Conservation (phyloP, 306 rosid genomes). For the Castanea mollissima region DNA sequence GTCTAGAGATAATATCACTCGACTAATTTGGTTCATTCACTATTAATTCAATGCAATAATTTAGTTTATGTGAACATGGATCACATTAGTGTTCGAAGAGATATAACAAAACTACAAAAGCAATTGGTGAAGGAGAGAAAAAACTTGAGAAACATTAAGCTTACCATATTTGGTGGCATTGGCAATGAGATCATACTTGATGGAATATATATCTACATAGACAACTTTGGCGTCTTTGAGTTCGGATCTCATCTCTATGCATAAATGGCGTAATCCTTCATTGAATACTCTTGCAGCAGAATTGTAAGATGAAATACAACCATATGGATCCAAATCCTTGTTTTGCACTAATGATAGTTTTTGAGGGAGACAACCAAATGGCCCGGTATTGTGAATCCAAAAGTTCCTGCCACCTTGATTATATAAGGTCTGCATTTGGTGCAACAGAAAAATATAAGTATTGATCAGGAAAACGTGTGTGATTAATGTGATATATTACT, state of each 20-base stretch:
- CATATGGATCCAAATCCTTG: slow-evolving; percentile 54
- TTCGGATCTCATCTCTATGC: slow-evolving; percentile 46
- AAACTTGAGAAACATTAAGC: slow-evolving; percentile 13
- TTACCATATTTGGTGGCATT: slow-evolving; percentile 69
- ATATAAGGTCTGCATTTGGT: slow-evolving; percentile 51
- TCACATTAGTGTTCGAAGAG: neutral
- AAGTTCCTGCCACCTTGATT: slow-evolving; percentile 85
- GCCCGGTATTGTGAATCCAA: slow-evolving; percentile 96
- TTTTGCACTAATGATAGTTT: slow-evolving; percentile 45
- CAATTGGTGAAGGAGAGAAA: neutral
- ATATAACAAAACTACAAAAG: neutral
- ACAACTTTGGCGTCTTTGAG: slow-evolving; percentile 63
- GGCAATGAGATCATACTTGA: slow-evolving; percentile 72
- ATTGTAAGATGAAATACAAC: slow-evolving; percentile 74
- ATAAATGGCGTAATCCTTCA: slow-evolving; percentile 46
- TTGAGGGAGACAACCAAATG: slow-evolving; percentile 92
- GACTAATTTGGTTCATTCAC: no score
- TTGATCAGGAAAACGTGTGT: neutral
- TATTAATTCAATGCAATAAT: neutral
- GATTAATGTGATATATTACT: neutral
- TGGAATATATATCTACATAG: slow-evolving; percentile 72
- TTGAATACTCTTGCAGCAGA: slow-evolving; percentile 73
- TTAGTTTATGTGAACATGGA: neutral
- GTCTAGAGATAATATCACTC: no score
- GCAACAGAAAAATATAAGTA: neutral